These are phyloP conservation scores for Tetrahymena malaccensis DNA, from an alignment of 73 alveolate species.

Conservation along the genomic window DNA sequence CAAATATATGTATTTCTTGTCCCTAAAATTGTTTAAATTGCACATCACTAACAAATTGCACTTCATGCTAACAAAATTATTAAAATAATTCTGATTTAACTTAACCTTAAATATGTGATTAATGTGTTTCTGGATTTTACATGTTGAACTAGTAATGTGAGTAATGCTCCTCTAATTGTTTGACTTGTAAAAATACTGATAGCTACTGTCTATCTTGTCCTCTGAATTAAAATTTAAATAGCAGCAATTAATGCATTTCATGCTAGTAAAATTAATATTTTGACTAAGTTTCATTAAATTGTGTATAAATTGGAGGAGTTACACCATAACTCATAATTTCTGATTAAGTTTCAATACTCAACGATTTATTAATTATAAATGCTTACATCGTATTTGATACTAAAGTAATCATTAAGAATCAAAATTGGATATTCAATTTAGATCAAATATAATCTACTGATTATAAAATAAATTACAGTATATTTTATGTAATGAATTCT, in stretches of 20 bases:
- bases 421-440: background rate
- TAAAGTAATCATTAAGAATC: background rate
- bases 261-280: background rate
- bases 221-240: background rate
- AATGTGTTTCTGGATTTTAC: background rate
- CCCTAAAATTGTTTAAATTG: background rate
- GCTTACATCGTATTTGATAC: background rate
- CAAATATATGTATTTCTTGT: background rate
- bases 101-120: background rate
- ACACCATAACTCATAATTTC: background rate
- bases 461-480: background rate
- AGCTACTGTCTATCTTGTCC: background rate
- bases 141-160: background rate
- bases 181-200: background rate
- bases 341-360: background rate
- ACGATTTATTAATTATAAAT: background rate
- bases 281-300: background rate
- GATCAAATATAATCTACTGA: background rate
- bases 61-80: background rate
- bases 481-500: background rate
- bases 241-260: background rate
- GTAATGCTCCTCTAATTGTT: background rate
- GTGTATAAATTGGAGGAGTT: background rate
- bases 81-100: background rate
- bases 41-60: background rate